A percentile compares a stretch with the other conserved stretches of the same genome.
phyloP scores from a whole-genome alignment of 495 filamentous ascomycete genomes.

The Hypoxylon fragiforme region DNA sequence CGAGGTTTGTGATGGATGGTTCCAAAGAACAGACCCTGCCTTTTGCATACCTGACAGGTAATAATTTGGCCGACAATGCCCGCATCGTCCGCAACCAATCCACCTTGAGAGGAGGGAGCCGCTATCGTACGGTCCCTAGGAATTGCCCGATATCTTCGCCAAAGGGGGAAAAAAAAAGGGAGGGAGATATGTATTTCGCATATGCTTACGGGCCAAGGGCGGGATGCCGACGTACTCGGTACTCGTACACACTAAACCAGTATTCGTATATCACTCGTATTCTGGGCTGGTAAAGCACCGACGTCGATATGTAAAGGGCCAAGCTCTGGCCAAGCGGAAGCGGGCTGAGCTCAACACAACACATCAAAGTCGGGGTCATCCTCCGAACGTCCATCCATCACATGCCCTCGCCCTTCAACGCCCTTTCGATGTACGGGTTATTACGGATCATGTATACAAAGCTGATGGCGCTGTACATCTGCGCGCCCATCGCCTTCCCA shows the following conservation, averaged over 20 bases:
- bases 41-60: slow-evolving; percentile 1
- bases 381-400: slow-evolving; percentile 21
- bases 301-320: slow-evolving; percentile 1
- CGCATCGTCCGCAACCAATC: slow-evolving; percentile 10
- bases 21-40: slow-evolving; percentile 17
- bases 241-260: too few relatives aligned
- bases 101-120: slow-evolving; percentile 8
- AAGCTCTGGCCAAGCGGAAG: slow-evolving; percentile 13
- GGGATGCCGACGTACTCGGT: slow-evolving; percentile 2
- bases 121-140: slow-evolving; percentile 21
- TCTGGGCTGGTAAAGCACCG: slow-evolving; percentile 2
- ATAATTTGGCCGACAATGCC: slow-evolving; percentile 28
- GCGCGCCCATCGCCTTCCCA: slow-evolving; percentile 17
- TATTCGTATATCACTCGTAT: too few relatives aligned
- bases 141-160: slow-evolving; percentile 20
- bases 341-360: slow-evolving; percentile 15
- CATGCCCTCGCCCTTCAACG: slow-evolving; percentile 22
- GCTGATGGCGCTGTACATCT: slow-evolving; percentile 21
- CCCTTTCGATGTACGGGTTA: too few relatives aligned
- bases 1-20: too few relatives aligned
- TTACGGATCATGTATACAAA: background rate
- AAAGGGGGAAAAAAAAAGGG: background rate
- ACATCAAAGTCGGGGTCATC: background rate
- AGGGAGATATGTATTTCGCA: slow-evolving; percentile 7
- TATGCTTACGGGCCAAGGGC: slow-evolving; percentile 9